Evolutionary conservation across 75 land plant species (phyloP).

Genomic region (Pseudotsuga menziesii): DNA sequence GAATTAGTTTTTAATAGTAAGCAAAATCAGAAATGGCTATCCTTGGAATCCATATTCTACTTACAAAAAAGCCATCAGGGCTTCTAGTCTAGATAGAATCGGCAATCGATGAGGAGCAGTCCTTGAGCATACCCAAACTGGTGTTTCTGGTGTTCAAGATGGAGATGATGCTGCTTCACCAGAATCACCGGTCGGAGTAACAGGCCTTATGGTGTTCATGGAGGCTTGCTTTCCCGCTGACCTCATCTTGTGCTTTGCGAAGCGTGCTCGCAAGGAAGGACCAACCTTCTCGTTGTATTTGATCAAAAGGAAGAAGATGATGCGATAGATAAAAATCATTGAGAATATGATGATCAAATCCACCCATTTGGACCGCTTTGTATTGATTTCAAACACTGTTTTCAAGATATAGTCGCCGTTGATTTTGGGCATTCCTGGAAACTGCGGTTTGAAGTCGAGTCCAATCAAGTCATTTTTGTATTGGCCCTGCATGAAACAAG

Average conservation of each 20-base stretch:
- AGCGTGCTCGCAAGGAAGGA: constrained; percentile 30
- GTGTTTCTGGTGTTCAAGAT: neutral
- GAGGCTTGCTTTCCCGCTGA: neutral
- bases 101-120: no score
- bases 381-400: constrained; percentile 28
- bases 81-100: no score
- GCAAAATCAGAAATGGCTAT: no score
- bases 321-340: constrained; percentile 37
- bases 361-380: constrained; percentile 62
- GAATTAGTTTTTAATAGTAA: no score
- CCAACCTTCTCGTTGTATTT: constrained; percentile 56
- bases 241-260: constrained; percentile 17
- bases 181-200: neutral
- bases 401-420: constrained; percentile 42
- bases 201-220: constrained; percentile 6
- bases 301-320: constrained; percentile 49
- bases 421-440: constrained; percentile 40
- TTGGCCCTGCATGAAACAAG: no score
- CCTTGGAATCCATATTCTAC: no score
- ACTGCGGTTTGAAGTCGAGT: constrained; percentile 41
- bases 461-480: constrained; percentile 69
- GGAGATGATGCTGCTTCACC: neutral
- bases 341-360: constrained; percentile 37
- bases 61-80: no score
- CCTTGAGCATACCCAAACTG: no score